Evolutionary conservation across 1,139 yeast species (phyloP).

Genomic region (Hansenula lynferdii): DNA sequence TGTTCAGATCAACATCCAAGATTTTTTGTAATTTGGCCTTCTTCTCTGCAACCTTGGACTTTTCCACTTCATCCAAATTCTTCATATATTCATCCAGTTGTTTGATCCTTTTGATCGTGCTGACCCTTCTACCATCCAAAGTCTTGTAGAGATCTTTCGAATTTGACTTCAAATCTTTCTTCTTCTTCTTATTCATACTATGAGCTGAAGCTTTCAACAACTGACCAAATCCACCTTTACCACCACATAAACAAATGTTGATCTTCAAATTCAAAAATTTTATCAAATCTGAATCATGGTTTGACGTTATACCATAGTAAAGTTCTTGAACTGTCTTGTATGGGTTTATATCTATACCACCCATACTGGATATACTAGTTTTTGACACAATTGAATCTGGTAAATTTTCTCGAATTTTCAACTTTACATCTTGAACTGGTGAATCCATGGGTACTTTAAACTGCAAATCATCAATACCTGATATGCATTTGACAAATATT

Average conservation of each 20-base stretch:
- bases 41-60: constrained; percentile 24
- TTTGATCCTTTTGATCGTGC: constrained; percentile 29
- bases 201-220: constrained; percentile 37
- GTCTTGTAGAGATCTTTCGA: constrained; percentile 30
- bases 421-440: constrained; percentile 9
- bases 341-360: constrained; percentile 18
- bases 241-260: constrained; percentile 35
- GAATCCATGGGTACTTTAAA: constrained; percentile 6
- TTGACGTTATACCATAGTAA: constrained; percentile 2
- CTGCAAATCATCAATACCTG: constrained; percentile 19
- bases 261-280: constrained; percentile 20
- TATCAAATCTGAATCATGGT: not conserved
- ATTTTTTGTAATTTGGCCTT: constrained; percentile 29
- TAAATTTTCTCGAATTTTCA: constrained; percentile 8
- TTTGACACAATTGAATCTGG: constrained; percentile 18
- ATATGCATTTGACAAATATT: constrained; percentile 21
- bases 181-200: constrained; percentile 27
- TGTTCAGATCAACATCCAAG: constrained; percentile 19
- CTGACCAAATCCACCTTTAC: constrained; percentile 49
- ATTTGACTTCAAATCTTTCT: constrained; percentile 17
- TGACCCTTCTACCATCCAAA: constrained; percentile 33
- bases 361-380: constrained; percentile 16
- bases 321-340: constrained; percentile 12
- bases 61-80: constrained; percentile 20
- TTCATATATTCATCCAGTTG: constrained; percentile 29